Evolutionary conservation across 139 green algal species (phyloP).

Genomic region (Edaphochlamys debaryana): DNA sequence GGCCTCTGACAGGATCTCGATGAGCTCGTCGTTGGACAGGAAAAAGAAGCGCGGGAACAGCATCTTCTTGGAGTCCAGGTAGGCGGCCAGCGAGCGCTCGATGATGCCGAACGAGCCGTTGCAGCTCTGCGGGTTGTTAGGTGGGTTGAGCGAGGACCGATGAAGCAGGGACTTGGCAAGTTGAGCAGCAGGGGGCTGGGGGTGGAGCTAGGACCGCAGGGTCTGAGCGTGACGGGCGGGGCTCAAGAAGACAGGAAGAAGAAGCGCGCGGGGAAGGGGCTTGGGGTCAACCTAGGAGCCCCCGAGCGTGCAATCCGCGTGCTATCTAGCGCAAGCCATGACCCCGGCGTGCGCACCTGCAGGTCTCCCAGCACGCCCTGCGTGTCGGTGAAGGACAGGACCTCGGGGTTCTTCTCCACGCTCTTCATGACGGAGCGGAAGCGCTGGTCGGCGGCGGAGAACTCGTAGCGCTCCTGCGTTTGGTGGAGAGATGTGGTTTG

Average conservation of each 20-base stretch:
- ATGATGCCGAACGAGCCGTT: conserved; percentile 48
- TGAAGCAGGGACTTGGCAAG: no score
- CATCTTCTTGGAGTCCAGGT: conserved; percentile 65
- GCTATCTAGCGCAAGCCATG: no score
- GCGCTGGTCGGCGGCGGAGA: conserved; percentile 48
- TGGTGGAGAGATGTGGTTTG: no score
- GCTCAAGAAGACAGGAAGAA: no score
- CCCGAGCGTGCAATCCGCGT: no score
- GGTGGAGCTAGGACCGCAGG: no score
- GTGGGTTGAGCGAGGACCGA: no score
- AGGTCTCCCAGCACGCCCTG: conserved; percentile 68
- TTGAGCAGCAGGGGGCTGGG: no score
- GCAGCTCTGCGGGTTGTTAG: conserved; percentile 32
- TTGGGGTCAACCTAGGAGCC: no score
- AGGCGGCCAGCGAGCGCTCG: conserved; percentile 61
- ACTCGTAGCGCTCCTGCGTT: conserved; percentile 42
- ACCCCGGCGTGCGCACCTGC: no score
- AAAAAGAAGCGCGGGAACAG: conserved; percentile 73
- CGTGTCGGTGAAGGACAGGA: conserved; percentile 48
- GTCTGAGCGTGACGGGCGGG: no score
- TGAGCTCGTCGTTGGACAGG: conserved; percentile 75
- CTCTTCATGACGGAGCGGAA: conserved; percentile 59
- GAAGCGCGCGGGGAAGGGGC: no score
- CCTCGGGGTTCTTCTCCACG: conserved; percentile 47
- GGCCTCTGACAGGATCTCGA: conserved; percentile 75